These are phyloP conservation scores for Bimuria novae-zelandiae DNA, from an alignment of 2,329 filamentous ascomycete genomes.

Conservation along the genomic window DNA sequence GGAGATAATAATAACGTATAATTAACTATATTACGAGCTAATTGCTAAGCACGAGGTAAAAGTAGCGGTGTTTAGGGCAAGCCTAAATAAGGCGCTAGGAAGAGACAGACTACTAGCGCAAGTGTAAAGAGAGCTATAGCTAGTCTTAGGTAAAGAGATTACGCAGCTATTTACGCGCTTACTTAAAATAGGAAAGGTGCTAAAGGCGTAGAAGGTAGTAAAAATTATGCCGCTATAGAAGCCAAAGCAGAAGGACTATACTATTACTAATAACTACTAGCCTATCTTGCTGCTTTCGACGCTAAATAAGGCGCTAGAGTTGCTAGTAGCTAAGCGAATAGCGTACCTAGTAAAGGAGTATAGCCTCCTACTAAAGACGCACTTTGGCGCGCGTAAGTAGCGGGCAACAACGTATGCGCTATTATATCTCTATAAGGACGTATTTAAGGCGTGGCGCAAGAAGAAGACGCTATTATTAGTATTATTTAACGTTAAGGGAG, in stretches of 20 bases:
- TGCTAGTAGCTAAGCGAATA: constrained; percentile 32
- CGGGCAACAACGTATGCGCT: constrained; percentile 43
- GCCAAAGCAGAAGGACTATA: no score
- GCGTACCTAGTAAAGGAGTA: constrained; percentile 29
- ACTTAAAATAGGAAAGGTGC: constrained; percentile 22
- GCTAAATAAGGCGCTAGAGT: constrained; percentile 25
- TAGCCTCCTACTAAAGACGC: constrained; percentile 39
- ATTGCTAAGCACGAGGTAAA: constrained; percentile 19
- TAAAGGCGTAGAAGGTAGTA: not conserved
- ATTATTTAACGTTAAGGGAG: constrained; percentile 49
- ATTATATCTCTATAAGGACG: constrained; percentile 14
- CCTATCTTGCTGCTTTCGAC: constrained; percentile 36
- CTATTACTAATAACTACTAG: constrained; percentile 30
- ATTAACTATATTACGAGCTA: constrained; percentile 16
- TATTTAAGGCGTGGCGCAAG: constrained; percentile 20
- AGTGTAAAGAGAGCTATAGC: constrained; percentile 28
- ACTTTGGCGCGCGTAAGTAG: constrained; percentile 46
- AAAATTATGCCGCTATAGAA: no score
- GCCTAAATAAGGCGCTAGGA: constrained; percentile 15
- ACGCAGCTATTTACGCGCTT: constrained; percentile 21
- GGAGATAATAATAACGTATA: constrained; percentile 13
- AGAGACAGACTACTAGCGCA: constrained; percentile 15
- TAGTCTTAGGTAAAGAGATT: constrained; percentile 23
- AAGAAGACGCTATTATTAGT: constrained; percentile 40
- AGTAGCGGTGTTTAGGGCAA: constrained; percentile 16